These are phyloP conservation scores for Rhizophora apiculata DNA, from an alignment of 345 rosid species.

Conservation along the genomic window DNA sequence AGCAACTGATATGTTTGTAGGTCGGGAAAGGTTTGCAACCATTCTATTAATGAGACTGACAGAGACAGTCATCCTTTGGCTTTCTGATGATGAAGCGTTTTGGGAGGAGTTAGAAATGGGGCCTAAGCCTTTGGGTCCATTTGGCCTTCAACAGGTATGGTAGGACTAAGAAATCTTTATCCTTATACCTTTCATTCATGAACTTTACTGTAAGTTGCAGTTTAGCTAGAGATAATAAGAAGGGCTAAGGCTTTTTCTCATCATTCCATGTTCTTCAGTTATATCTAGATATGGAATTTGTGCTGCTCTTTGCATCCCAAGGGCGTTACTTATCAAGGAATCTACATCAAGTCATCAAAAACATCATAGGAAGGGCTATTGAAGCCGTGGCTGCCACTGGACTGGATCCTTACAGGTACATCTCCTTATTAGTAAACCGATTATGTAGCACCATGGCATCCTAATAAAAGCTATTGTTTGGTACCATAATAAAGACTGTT, in stretches of 20 bases:
- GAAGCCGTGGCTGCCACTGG: constrained; percentile 70
- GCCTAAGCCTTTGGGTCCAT: constrained; percentile 63
- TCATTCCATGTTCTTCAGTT: constrained; percentile 43
- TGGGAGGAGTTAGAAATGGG: constrained; percentile 87
- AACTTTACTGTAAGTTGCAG: not conserved
- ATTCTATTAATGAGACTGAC: constrained; percentile 78
- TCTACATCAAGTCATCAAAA: constrained; percentile 82
- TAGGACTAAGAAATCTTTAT: not conserved
- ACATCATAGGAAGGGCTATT: constrained; percentile 80
- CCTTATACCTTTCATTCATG: no score
- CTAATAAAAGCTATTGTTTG: no score
- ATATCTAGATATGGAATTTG: constrained; percentile 93
- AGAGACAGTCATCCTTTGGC: constrained; percentile 90
- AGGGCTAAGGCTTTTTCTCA: not conserved
- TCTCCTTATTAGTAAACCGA: not conserved
- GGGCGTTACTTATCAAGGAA: constrained; percentile 83
- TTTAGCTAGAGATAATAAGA: not conserved
- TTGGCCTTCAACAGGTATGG: constrained; percentile 78
- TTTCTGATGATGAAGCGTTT: constrained; percentile 79
- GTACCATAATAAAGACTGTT: not conserved
- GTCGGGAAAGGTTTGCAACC: constrained; percentile 88
- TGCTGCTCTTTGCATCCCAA: constrained; percentile 75
- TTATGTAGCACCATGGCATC: not conserved
- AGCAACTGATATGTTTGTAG: constrained; percentile 69
- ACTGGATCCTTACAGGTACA: constrained; percentile 67